Evolutionary conservation across 164 flowering plant species (phyloP), one percentile per base, ranked within the genome.

Genomic region (Dillenia suffruticosa): DNA sequence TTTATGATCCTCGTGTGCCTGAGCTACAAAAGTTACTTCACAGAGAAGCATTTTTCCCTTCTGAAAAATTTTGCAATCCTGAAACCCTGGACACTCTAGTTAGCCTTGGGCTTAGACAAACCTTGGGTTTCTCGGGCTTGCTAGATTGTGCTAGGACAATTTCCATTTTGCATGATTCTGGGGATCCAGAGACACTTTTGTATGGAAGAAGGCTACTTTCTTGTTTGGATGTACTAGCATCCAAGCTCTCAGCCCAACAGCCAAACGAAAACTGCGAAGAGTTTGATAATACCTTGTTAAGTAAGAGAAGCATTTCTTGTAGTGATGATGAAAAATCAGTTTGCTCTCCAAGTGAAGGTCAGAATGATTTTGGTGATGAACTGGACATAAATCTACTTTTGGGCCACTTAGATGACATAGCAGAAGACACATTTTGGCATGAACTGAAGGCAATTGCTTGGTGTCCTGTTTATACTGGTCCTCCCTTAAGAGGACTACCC

Each of bases 1-100:
- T 93, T 49, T 93, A 90, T 76, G 98, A 93, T 81, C 96, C 98
- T 66, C 97, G 95, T 57, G 74, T 90, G 50, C 81, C 84, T 59
- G 92, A 80, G 67, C 70, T 89, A 48, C 77, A 66, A 61, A 68
- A 80, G 65, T 16, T 89, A 59, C 85, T 93, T 51, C 88, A 86
- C 61, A 68, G 43, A 63, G 85, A 81, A 58, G 78, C 76, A 40
- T 93, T 82, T 77, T 93, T 93, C 74, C 98, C 98, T 62, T 82
- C 87, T 68, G 85, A 81, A 1, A 69, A 77, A 52, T 93, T 90
- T 66, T 77, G 76, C 48, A 80, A 77, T 63, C 68, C 80, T 50
- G 86, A 81, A 62, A 74, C 64, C 64, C 75, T 93, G 70, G 95
- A 90, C 9, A 80, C 73, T 64, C 66, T 93, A 58, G 80, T 75